Conservation (phyloP, 208 protist species). For the Phytomonas sp. region DNA sequence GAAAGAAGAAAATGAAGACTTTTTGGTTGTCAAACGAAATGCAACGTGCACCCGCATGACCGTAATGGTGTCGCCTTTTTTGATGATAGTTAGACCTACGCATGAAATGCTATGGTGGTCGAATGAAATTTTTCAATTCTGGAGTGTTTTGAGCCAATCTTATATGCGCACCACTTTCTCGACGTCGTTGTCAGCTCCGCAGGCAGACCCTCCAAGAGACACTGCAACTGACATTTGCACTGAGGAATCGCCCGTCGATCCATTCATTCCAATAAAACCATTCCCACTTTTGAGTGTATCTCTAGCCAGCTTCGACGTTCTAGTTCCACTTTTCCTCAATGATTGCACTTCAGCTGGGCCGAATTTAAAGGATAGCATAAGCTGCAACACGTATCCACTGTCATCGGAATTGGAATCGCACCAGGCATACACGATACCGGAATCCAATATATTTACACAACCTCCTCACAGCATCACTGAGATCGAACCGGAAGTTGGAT, state of each 20-base stretch:
- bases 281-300: not conserved
- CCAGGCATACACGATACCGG: not conserved
- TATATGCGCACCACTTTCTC: not conserved
- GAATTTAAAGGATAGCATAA: not conserved
- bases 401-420: not conserved
- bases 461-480: not conserved
- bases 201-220: not conserved
- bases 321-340: constrained; percentile 9
- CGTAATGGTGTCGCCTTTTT: constrained; percentile 25
- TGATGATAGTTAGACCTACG: constrained; percentile 36
- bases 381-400: not conserved
- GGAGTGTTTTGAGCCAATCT: not conserved
- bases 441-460: not conserved
- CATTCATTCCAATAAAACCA: not conserved
- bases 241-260: not conserved
- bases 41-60: constrained; percentile 31
- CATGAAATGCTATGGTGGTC: constrained; percentile 69
- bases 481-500: not conserved
- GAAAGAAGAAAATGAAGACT: constrained; percentile 20
- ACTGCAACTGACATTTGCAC: not conserved
- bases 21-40: constrained; percentile 49
- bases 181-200: not conserved
- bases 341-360: not conserved
- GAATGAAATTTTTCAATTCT: constrained; percentile 13
- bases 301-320: constrained; percentile 5